A percentile compares a stretch with the other conserved stretches of the same genome.
Conservation (phyloP, 257 asterid species). For the Pogostemon cablin region DNA sequence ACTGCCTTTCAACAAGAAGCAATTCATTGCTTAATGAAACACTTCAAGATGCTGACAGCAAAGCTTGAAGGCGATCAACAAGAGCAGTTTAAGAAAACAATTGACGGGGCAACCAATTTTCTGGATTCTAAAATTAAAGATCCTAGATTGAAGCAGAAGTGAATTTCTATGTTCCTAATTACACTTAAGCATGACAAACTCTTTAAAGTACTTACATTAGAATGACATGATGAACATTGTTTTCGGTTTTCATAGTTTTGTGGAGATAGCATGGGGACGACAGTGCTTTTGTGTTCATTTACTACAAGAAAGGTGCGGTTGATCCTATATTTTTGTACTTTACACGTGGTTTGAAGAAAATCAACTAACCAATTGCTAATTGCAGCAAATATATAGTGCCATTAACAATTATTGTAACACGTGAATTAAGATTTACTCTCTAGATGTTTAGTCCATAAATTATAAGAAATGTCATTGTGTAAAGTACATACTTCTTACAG, state of each 20-base stretch:
- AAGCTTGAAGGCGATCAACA: slow-evolving; percentile 57
- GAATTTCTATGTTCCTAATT: not conserved
- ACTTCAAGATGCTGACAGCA: too few species aligned
- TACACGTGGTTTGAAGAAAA: slow-evolving; percentile 78
- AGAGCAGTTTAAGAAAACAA: slow-evolving; percentile 50
- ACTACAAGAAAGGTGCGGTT: slow-evolving; percentile 78
- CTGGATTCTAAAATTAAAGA: slow-evolving; percentile 65
- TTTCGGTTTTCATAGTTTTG: slow-evolving; percentile 41
- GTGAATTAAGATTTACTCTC: too few species aligned
- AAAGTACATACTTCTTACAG: too few species aligned
- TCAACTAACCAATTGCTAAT: slow-evolving; percentile 32
- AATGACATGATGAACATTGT: too few species aligned
- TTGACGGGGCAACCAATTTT: slow-evolving; percentile 77
- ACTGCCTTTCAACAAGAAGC: slow-evolving; percentile 87
- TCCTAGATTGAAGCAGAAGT: slow-evolving; percentile 66
- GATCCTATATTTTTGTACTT: slow-evolving; percentile 84
- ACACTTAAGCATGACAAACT: too few species aligned
- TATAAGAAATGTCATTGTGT: too few species aligned
- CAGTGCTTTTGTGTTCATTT: slow-evolving; percentile 64
- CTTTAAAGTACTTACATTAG: too few species aligned
- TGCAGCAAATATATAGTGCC: too few species aligned
- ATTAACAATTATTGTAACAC: too few species aligned
- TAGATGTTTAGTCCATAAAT: too few species aligned
- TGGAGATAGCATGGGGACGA: slow-evolving; percentile 90
- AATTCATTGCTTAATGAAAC: slow-evolving; percentile 38